These are phyloP conservation scores for Castanopsis chinensis DNA, from an alignment of 306 rosid species.

Conservation along the genomic window DNA sequence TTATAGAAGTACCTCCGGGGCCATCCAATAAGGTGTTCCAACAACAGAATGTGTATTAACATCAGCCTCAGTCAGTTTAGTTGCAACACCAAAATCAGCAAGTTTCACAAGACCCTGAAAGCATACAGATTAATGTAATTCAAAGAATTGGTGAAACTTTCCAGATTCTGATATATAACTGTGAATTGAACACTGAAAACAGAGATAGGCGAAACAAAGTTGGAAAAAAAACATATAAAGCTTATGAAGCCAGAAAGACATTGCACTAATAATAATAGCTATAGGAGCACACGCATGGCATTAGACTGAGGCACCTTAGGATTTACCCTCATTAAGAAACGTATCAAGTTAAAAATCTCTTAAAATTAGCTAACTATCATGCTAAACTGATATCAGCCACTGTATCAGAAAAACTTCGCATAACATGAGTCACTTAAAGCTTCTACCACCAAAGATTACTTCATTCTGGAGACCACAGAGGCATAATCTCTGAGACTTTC, in stretches of 20 bases:
- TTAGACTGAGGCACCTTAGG: neutral
- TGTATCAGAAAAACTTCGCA: neutral
- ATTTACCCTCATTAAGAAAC: neutral
- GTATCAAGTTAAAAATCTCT: neutral
- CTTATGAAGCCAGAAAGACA: neutral
- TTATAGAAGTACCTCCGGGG: slow-evolving; percentile 77
- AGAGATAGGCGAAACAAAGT: neutral
- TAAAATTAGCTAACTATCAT: neutral
- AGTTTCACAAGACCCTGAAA: slow-evolving; percentile 98
- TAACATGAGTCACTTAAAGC: neutral
- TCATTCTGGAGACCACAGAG: neutral
- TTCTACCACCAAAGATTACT: neutral
- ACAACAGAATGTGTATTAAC: slow-evolving; percentile 99
- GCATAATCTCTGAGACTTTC: neutral
- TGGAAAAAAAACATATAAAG: neutral
- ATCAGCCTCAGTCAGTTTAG: slow-evolving; percentile 96
- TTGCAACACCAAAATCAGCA: slow-evolving; percentile 99
- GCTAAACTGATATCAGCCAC: neutral
- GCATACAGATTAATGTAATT: slow-evolving; percentile 3
- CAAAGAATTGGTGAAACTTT: slow-evolving; percentile 12
- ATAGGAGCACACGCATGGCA: neutral
- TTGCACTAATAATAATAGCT: neutral
- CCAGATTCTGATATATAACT: neutral
- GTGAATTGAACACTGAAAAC: neutral
- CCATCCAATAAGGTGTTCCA: slow-evolving; percentile 99